These are phyloP conservation scores for Polytrichum commune DNA, from an alignment of 225 moss, liverwort and hornwort species.

Conservation along the genomic window DNA sequence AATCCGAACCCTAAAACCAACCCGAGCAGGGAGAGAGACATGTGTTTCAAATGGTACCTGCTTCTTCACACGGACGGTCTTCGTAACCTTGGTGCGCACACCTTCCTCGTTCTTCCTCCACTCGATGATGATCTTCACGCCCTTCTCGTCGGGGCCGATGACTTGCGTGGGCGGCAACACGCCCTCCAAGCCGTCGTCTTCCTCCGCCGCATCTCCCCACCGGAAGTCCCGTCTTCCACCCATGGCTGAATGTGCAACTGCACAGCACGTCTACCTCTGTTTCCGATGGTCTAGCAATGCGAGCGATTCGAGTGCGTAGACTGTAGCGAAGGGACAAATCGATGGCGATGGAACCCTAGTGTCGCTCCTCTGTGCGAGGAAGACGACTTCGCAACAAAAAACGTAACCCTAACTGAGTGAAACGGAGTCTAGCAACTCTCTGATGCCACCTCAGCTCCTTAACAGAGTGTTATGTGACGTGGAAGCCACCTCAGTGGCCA, in stretches of 20 bases:
- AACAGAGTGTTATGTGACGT: too few species aligned
- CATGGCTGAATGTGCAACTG: conserved; percentile 21
- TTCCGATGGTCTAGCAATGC: too few species aligned
- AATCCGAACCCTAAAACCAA: background rate
- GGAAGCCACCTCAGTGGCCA: too few species aligned
- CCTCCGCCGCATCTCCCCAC: conserved; percentile 70
- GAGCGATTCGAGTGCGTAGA: too few species aligned
- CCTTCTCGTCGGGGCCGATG: conserved; percentile 32
- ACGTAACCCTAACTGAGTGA: too few species aligned
- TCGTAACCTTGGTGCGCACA: conserved; percentile 23
- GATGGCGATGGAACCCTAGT: too few species aligned
- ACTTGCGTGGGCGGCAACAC: conserved; percentile 34
- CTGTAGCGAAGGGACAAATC: too few species aligned
- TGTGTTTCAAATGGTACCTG: background rate
- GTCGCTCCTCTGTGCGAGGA: too few species aligned
- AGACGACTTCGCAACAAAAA: too few species aligned
- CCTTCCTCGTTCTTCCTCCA: conserved; percentile 31
- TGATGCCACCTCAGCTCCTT: too few species aligned
- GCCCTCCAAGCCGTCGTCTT: conserved; percentile 57
- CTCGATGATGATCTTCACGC: conserved; percentile 27
- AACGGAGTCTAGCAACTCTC: too few species aligned
- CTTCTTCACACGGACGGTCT: conserved; percentile 27
- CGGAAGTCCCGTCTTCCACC: conserved; percentile 46
- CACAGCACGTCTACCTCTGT: background rate
- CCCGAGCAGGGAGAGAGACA: background rate